Evolutionary conservation across 352 stramenopile genomes (phyloP).

Genomic region (Pythium folliculosum): DNA sequence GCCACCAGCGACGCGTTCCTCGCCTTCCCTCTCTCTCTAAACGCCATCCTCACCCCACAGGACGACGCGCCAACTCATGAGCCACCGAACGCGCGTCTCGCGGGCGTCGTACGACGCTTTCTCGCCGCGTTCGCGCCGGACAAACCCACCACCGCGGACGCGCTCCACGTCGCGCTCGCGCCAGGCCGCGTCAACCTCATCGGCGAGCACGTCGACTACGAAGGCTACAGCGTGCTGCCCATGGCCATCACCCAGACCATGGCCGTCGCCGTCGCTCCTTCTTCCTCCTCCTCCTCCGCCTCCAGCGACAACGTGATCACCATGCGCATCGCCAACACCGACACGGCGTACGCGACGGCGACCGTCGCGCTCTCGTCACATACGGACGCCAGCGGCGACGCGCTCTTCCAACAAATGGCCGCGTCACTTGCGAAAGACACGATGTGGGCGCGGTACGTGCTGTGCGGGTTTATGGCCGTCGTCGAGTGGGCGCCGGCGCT

Average conservation of each 20-base stretch:
- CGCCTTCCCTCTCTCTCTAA: not conserved
- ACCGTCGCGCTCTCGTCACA: constrained; percentile 4
- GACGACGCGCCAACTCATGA: not conserved
- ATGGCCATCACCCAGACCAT: constrained; percentile 76
- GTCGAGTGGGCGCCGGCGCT: constrained; percentile 26
- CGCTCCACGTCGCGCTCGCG: constrained; percentile 37
- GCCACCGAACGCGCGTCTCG: constrained; percentile 10
- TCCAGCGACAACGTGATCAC: not conserved
- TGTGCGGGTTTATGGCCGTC: constrained; percentile 45
- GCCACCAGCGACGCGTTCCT: not conserved
- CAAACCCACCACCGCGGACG: not conserved
- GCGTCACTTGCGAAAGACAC: constrained; percentile 16
- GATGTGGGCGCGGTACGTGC: constrained; percentile 36
- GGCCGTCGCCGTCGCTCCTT: constrained; percentile 44
- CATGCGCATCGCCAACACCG: constrained; percentile 19
- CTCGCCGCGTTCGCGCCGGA: constrained; percentile 1
- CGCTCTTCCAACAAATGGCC: constrained; percentile 17
- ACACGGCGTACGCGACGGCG: constrained; percentile 2
- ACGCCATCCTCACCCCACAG: not conserved
- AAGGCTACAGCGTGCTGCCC: constrained; percentile 82
- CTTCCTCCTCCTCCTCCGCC: not conserved
- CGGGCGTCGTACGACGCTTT: constrained; percentile 7
- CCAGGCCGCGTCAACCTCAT: constrained; percentile 88
- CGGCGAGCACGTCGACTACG: constrained; percentile 88
- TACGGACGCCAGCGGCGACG: not conserved